Base-by-base conservation (phyloP, 768 basidiomycete genomes). In the Phallus indusiatus region DNA sequence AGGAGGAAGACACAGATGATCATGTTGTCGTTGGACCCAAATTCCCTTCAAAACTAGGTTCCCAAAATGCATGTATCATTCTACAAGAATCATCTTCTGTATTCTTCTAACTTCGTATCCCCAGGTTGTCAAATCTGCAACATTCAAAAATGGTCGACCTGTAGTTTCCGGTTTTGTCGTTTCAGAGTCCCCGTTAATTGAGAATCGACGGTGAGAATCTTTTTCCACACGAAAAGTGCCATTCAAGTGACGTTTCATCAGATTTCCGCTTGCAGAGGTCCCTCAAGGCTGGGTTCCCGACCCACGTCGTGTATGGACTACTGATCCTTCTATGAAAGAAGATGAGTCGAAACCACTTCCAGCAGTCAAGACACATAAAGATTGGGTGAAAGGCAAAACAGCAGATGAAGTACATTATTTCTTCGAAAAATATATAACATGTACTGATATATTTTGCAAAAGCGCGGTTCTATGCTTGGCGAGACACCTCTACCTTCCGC, bases 271-370 rank as follows among this genome's bases (percentile, higher is more conserved):
- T 35, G 89, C 93, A 1, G 85, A 89, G 14, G 74, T 95, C 49
- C 94, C 94, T 2, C 67, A 78, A 61, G 87, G 81, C 16, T 98
- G 95, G 95, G 81, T 75, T 64, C 88, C 96, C 0, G 77, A 94
- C 65, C 96, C 94, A 1, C 77, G 74, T 22, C 74, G 80, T n/a
- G 78, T 96, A 1, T 95, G 92, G 85, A 75, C 75, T 51, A 61
- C 46, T 73, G 74, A 75, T 36, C 14, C 37, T 7, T 57, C 61
- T 14, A 47, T 34, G 60, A 76, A 73, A 52, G 71, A 72, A 51
- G 66, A 72, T 35, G 59, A 52, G 17, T 33, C 8, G 22, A 11
- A 52, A 50, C 17, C 14, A 10, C 63, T 1, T 54, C 63, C 67
- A 46, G 64, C 69, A 33, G 64, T 63, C 60, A 64, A 68, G 58